phyloP scores from a whole-genome alignment of 2,329 filamentous ascomycete genomes.

The Aschersonia sp. region DNA sequence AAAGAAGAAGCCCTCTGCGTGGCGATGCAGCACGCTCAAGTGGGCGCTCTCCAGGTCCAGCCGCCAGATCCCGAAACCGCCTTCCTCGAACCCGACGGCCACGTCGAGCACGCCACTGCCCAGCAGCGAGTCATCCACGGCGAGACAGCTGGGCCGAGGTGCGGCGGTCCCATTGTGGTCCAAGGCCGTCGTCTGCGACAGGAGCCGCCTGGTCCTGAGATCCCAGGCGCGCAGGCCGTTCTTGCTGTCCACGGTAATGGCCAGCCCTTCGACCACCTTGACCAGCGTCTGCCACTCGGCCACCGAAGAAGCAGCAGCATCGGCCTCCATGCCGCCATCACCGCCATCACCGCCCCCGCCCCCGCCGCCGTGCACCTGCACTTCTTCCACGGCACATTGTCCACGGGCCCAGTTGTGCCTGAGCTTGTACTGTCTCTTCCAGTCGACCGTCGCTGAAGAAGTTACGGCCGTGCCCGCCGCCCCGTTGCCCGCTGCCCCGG shows the following conservation, averaged over 20 bases:
- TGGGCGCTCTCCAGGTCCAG: conserved; percentile 29
- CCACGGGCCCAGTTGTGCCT: conserved; percentile 85
- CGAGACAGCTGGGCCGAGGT: conserved; percentile 44
- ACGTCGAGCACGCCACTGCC: conserved; percentile 38
- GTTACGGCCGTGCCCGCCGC: conserved; percentile 12
- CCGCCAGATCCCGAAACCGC: conserved; percentile 56
- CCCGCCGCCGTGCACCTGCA: conserved; percentile 35
- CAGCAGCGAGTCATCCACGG: conserved; percentile 41
- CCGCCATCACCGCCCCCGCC: too few species aligned
- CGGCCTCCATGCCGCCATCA: conserved; percentile 13
- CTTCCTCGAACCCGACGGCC: conserved; percentile 56
- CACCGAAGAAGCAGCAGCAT: conserved; percentile 2
- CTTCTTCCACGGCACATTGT: conserved; percentile 64
- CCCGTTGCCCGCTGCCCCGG: conserved; percentile 29
- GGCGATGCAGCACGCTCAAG: conserved; percentile 39
- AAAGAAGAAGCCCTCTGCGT: conserved; percentile 41
- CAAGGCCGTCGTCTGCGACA: conserved; percentile 34
- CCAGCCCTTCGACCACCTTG: conserved; percentile 60
- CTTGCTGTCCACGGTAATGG: conserved; percentile 58
- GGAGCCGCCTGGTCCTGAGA: conserved; percentile 44
- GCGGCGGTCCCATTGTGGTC: conserved; percentile 7
- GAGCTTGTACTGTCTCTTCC: conserved; percentile 81
- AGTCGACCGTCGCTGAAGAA: conserved; percentile 40
- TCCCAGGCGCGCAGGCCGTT: conserved; percentile 70
- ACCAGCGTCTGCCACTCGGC: conserved; percentile 47